phyloP scores from a whole-genome alignment of 805 yeast genomes.

The Cyberlindnera lachancei region DNA sequence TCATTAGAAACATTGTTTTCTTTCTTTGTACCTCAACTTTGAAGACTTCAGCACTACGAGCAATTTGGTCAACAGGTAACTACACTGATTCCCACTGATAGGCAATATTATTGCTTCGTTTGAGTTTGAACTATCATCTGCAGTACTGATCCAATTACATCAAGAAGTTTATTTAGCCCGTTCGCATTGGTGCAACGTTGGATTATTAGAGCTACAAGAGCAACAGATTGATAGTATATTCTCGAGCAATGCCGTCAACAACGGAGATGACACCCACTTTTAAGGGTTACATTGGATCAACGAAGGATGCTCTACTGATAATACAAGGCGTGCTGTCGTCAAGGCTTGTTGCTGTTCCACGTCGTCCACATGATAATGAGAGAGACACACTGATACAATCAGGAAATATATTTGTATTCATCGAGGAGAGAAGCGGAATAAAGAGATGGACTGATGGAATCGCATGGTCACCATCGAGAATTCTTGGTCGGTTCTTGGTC shows the following conservation, averaged over 20 bases:
- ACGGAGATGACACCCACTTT: conserved; percentile 17
- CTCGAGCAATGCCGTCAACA: conserved; percentile 8
- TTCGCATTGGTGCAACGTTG: too few relatives aligned
- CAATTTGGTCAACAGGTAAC: too few relatives aligned
- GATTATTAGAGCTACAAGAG: too few relatives aligned
- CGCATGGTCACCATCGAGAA: conserved; percentile 88
- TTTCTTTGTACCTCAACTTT: too few relatives aligned
- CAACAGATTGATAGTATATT: too few relatives aligned
- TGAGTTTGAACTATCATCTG: too few relatives aligned
- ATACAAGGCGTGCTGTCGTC: conserved; percentile 73
- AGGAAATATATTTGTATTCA: conserved; percentile 79
- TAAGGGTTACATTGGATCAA: conserved; percentile 62
- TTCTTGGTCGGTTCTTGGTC: conserved; percentile 75
- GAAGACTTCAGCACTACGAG: too few relatives aligned
- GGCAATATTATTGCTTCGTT: too few relatives aligned
- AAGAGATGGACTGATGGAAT: conserved; percentile 97
- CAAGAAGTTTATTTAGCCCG: too few relatives aligned
- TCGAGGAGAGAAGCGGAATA: conserved; percentile 75
- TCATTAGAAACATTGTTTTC: too few relatives aligned
- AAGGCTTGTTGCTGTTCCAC: conserved; percentile 50
- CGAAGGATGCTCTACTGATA: conserved; percentile 74
- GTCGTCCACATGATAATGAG: conserved; percentile 81
- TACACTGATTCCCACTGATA: too few relatives aligned
- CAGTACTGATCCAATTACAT: too few relatives aligned
- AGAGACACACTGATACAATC: conserved; percentile 56